These are phyloP conservation scores for Erigeron philadelphicus DNA, from an alignment of 140 eudicot genomes.

Conservation along the genomic window DNA sequence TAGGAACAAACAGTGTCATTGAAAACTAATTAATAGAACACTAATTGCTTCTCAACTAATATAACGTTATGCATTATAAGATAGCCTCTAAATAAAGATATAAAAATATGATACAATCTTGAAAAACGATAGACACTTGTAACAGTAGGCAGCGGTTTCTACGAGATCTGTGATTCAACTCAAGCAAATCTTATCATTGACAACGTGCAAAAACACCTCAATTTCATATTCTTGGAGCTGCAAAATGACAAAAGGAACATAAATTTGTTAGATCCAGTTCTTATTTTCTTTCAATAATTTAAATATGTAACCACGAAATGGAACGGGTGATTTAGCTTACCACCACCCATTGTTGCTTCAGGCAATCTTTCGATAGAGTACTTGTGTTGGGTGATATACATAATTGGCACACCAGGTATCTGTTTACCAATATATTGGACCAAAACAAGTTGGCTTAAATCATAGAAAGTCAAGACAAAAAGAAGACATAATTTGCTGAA, in stretches of 20 bases:
- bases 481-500: neutral
- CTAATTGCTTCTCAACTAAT: constrained; percentile 12
- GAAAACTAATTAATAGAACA: neutral
- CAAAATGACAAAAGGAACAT: constrained; percentile 15
- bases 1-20: neutral
- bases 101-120: neutral
- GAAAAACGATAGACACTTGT: neutral
- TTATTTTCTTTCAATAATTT: too few species aligned
- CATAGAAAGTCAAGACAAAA: neutral
- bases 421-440: constrained; percentile 30
- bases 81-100: neutral
- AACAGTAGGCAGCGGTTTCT: neutral
- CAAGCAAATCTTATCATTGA: neutral
- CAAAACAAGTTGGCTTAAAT: neutral
- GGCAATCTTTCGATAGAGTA: constrained; percentile 94
- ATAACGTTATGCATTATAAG: neutral
- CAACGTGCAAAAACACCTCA: neutral
- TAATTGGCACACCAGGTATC: constrained; percentile 99
- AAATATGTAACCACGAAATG: constrained; percentile 1
- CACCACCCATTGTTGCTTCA: constrained; percentile 99
- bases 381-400: constrained; percentile 86
- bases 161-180: neutral
- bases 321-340: constrained; percentile 35
- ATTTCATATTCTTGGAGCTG: constrained; percentile 59
- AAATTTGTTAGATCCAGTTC: neutral